Evolutionary conservation across 768 basidiomycete genomes (phyloP), one percentile per base, ranked within the genome.

Genomic region (Austroboletus eburneus): DNA sequence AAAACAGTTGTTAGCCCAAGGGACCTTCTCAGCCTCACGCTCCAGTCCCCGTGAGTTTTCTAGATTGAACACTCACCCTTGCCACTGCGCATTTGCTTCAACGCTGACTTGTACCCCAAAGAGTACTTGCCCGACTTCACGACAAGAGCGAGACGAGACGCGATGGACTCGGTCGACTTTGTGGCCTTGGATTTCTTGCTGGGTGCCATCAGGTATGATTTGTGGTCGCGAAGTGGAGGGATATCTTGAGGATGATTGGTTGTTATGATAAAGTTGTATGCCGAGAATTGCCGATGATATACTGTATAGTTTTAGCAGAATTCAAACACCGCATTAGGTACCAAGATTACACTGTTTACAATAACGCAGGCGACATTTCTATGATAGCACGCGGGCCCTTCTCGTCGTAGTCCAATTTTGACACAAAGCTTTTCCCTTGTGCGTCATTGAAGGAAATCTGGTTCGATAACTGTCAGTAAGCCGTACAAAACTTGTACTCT

Each of bases 1-100:
- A 65, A 52, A 57, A 39, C 51, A 22, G 50, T 45, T 35, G 72
- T 91, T 67, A 91, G 88, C 73, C 70, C 71, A 81, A 87, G 87
- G 89, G 88, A 91, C 91, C 91, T 95, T 94, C 92, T 93, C 91
- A 93, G 91, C 92, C 79, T 85, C 76, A 79, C 75, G 91, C 91
- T 92, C 91, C 91, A 91, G 91, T 83, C 91, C 90, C 88, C 81
- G 77, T 69, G 79, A 78, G 73, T 77, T 69, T 69, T 70, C 59
- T 53, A 45, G 51, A 12, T 9, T 43, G 47, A 47, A 63, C 63
- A 64, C 92, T 79, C 70, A 97, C 95, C 91, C 80, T 96, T 95
- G 68, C 96, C 94, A 54, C 72, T 87, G 66, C 95, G 88, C 90
- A 99, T 96, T 73, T 91, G 86, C 81, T 98, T 97, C 64, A 99